Conservation (phyloP, 352 stramenopile species). For the Globisporangium spinosum region DNA sequence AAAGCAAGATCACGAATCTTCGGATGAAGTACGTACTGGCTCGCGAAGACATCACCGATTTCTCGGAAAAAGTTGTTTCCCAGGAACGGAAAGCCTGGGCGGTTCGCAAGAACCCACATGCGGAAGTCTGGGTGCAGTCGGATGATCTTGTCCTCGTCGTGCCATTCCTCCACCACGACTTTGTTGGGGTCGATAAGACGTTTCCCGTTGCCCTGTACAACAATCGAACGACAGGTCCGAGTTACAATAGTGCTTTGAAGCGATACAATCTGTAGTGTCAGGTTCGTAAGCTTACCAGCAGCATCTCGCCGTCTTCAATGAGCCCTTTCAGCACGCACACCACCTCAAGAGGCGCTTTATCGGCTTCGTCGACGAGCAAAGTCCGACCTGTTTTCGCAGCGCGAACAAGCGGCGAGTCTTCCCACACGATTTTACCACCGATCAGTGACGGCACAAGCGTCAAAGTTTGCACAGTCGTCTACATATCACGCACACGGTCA, state of each 20-base stretch:
- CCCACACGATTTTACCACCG: conserved; percentile 87
- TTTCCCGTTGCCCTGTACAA: conserved; percentile 83
- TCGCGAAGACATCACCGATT: conserved; percentile 93
- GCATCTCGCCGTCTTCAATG: conserved; percentile 95
- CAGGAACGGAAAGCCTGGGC: conserved; percentile 94
- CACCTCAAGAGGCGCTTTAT: conserved; percentile 95
- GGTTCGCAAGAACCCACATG: conserved; percentile 94
- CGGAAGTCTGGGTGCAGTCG: conserved; percentile 90
- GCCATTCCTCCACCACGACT: conserved; percentile 57
- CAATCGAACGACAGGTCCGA: background rate
- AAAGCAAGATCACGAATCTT: too few relatives aligned
- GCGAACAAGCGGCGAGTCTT: conserved; percentile 94
- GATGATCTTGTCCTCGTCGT: conserved; percentile 81
- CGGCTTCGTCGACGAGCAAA: conserved; percentile 94
- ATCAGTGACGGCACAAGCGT: conserved; percentile 87
- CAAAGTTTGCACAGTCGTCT: conserved; percentile 93
- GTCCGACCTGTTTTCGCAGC: conserved; percentile 90
- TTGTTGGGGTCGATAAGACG: conserved; percentile 71
- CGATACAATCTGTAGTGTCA: background rate
- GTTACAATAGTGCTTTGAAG: background rate
- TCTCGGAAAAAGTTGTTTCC: conserved; percentile 96
- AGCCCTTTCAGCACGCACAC: conserved; percentile 94
- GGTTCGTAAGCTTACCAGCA: conserved; percentile 47
- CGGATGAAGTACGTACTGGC: conserved; percentile 50
- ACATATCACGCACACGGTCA: background rate